phyloP scores from a whole-genome alignment of 2,329 filamentous ascomycete genomes.

The Fusarium euwallaceae region DNA sequence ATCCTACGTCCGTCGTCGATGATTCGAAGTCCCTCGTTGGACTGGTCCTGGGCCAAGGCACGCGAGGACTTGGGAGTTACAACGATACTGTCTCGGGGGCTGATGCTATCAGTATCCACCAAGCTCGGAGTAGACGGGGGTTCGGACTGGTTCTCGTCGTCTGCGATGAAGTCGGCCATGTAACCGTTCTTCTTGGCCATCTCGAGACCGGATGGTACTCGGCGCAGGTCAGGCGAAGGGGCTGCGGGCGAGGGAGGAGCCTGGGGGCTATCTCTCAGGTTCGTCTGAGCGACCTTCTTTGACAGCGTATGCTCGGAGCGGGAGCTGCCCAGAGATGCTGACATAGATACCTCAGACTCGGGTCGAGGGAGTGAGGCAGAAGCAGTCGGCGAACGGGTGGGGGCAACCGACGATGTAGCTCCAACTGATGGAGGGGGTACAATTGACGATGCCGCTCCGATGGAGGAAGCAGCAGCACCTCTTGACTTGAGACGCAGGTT shows the following conservation, averaged over 20 bases:
- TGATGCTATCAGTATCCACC: slow-evolving; percentile 49
- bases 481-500: slow-evolving; percentile 45
- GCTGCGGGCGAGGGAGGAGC: slow-evolving; percentile 31
- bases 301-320: slow-evolving; percentile 42
- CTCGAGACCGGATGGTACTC: slow-evolving; percentile 46
- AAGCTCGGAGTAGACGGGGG: slow-evolving; percentile 48
- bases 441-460: slow-evolving; percentile 10
- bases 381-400: slow-evolving; percentile 26
- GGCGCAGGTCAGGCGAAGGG: slow-evolving; percentile 33
- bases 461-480: slow-evolving; percentile 34
- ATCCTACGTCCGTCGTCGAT: slow-evolving; percentile 46
- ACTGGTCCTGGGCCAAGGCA: slow-evolving; percentile 38
- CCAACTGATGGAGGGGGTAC: slow-evolving; percentile 23
- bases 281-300: slow-evolving; percentile 41
- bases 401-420: slow-evolving; percentile 27
- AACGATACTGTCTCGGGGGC: slow-evolving; percentile 46
- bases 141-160: slow-evolving; percentile 48
- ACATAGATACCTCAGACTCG: slow-evolving; percentile 36
- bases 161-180: slow-evolving; percentile 46
- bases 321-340: slow-evolving; percentile 39
- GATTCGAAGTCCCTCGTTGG: slow-evolving; percentile 46
- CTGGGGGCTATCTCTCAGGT: slow-evolving; percentile 37
- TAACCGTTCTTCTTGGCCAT: slow-evolving; percentile 47
- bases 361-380: slow-evolving; percentile 29
- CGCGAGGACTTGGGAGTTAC: slow-evolving; percentile 43